Evolutionary conservation across 441 rosid genomes (phyloP).

Genomic region (Erodium moschatum): DNA sequence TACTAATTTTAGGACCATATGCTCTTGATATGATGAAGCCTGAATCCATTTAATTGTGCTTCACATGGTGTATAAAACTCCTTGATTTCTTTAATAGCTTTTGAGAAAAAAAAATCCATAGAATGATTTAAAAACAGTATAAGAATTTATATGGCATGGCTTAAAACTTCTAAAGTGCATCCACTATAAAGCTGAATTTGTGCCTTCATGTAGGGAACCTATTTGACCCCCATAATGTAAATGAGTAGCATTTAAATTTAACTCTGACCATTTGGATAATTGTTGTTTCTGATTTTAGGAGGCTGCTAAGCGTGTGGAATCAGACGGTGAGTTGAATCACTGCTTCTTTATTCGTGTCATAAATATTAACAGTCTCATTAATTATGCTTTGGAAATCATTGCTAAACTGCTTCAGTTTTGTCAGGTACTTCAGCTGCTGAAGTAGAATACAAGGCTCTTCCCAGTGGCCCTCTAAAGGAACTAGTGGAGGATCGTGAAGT

Average conservation of each 20-base stretch:
- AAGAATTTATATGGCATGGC: neutral
- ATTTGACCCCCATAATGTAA: neutral
- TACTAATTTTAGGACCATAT: neutral
- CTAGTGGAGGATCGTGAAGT: conserved; percentile 16
- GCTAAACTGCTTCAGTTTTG: conserved; percentile 9
- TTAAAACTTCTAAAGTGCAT: neutral
- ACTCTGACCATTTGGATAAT: neutral
- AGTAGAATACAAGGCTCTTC: conserved; percentile 46
- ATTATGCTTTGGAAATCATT: neutral
- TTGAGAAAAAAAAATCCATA: neutral
- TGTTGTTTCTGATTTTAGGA: conserved; percentile 17
- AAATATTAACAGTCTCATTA: neutral
- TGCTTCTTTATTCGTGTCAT: neutral
- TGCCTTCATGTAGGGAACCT: neutral
- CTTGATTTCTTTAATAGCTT: neutral
- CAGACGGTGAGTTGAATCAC: conserved; percentile 15
- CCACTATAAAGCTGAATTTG: neutral
- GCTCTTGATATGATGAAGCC: neutral
- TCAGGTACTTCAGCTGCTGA: conserved; percentile 31
- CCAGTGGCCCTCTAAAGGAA: conserved; percentile 32
- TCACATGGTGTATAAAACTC: neutral
- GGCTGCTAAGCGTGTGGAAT: conserved; percentile 16
- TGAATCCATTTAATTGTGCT: neutral
- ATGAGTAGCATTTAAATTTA: neutral
- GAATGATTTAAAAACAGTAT: neutral